phyloP scores from a whole-genome alignment of 371 early-diverging fungal species.

The Edhazardia aedis region DNA sequence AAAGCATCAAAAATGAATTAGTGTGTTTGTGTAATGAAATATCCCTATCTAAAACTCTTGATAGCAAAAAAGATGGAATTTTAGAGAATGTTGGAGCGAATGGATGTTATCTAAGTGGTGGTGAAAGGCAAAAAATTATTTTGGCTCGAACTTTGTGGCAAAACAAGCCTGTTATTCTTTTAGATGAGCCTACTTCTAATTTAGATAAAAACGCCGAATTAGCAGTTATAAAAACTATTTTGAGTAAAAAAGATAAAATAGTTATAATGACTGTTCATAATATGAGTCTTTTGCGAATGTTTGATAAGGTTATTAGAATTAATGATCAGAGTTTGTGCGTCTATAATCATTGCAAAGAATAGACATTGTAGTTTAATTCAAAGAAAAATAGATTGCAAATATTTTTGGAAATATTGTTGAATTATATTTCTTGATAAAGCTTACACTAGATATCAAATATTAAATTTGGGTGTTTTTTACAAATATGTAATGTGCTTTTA shows the following conservation, averaged over 20 bases:
- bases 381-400: too few relatives aligned
- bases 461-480: too few relatives aligned
- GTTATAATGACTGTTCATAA: constrained; percentile 34
- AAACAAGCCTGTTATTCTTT: constrained; percentile 15
- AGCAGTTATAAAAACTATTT: neutral
- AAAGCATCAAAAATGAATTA: too few relatives aligned
- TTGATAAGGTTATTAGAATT: constrained; percentile 31
- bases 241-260: constrained; percentile 14
- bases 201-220: constrained; percentile 29
- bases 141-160: constrained; percentile 19
- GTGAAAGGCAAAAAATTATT: constrained; percentile 35
- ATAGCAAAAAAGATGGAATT: constrained; percentile 18
- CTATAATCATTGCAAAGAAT: too few relatives aligned
- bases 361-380: too few relatives aligned
- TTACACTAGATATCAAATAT: too few relatives aligned
- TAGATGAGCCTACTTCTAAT: constrained; percentile 39
- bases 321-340: constrained; percentile 11
- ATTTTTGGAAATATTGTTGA: too few relatives aligned
- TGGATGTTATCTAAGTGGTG: constrained; percentile 33
- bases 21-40: neutral
- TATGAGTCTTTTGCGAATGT: constrained; percentile 15
- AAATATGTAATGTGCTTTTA: too few relatives aligned
- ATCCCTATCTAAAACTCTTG: neutral
- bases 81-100: constrained; percentile 23
- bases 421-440: too few relatives aligned